A percentile compares a stretch with the other conserved stretches of the same genome.
Evolutionary conservation across 2,329 filamentous ascomycete species (phyloP).

Genomic region (Ophidiomyces ophidiicola): DNA sequence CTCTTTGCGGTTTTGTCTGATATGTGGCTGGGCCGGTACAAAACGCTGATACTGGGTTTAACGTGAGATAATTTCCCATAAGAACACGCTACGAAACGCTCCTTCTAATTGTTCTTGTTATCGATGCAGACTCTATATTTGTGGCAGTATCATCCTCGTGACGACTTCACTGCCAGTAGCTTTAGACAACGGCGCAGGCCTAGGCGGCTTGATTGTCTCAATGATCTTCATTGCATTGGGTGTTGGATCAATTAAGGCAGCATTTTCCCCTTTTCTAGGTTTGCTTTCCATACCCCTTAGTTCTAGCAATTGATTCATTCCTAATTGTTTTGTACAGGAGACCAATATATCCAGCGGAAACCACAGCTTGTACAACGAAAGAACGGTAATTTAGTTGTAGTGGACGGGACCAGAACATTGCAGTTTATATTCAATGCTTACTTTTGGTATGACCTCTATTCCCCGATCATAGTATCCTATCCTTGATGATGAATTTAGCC

Average conservation of each 20-base stretch:
- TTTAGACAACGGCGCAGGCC: slow-evolving; percentile 13
- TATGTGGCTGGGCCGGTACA: slow-evolving; percentile 30
- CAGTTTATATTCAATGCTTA: slow-evolving; percentile 30
- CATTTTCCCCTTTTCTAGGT: slow-evolving; percentile 27
- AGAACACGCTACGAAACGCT: too few relatives aligned
- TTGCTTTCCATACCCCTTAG: background rate
- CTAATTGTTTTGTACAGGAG: slow-evolving; percentile 20
- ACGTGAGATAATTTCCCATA: slow-evolving; percentile 12
- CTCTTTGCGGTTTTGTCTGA: slow-evolving; percentile 29
- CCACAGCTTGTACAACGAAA: slow-evolving; percentile 18
- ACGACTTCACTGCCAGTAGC: slow-evolving; percentile 20
- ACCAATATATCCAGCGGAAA: slow-evolving; percentile 23
- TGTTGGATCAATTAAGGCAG: slow-evolving; percentile 28
- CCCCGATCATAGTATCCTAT: background rate
- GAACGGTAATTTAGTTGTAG: slow-evolving; percentile 13
- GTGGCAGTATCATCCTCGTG: slow-evolving; percentile 19
- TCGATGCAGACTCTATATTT: slow-evolving; percentile 11
- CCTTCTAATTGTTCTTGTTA: background rate
- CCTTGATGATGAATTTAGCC: too few relatives aligned
- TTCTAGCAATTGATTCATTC: background rate
- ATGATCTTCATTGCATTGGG: slow-evolving; percentile 31
- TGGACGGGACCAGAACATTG: slow-evolving; percentile 28
- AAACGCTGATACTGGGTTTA: slow-evolving; percentile 25
- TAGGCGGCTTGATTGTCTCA: slow-evolving; percentile 20
- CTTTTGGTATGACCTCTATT: slow-evolving; percentile 24